These are phyloP conservation scores for Cicer judaicum DNA, from an alignment of 306 rosid species.

Conservation along the genomic window DNA sequence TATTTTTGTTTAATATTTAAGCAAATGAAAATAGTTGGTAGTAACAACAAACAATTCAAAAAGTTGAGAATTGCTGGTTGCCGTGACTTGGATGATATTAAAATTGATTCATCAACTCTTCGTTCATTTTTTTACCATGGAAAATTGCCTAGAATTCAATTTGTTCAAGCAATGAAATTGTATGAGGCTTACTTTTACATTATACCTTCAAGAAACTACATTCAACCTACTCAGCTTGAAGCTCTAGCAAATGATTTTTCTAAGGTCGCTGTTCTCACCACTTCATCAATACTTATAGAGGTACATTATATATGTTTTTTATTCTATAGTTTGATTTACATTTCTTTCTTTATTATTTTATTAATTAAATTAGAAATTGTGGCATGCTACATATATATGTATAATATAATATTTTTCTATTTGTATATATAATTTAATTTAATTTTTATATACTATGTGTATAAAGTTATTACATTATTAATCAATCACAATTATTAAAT, in stretches of 20 bases:
- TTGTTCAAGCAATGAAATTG: background rate
- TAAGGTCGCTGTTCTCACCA: constrained; percentile 36
- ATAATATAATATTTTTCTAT: no score
- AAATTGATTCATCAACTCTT: constrained; percentile 43
- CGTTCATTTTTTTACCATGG: constrained; percentile 37
- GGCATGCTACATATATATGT: background rate
- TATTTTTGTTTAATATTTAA: background rate
- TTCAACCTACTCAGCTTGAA: constrained; percentile 5
- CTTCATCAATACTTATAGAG: constrained; percentile 48
- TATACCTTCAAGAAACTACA: background rate
- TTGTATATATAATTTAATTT: no score
- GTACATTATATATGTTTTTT: constrained; percentile 24
- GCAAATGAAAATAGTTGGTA: background rate
- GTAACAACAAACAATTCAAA: constrained; percentile 10
- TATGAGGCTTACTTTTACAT: constrained; percentile 41
- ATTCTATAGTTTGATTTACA: background rate
- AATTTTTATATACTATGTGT: no score
- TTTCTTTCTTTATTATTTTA: background rate
- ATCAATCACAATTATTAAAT: no score
- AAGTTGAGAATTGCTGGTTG: constrained; percentile 37
- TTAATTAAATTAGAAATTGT: no score
- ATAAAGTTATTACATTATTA: no score
- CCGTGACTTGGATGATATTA: background rate
- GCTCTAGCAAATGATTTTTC: background rate
- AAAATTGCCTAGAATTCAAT: background rate